Base-by-base conservation (phyloP, 306 rosid species). In the Acmispon strigosus region DNA sequence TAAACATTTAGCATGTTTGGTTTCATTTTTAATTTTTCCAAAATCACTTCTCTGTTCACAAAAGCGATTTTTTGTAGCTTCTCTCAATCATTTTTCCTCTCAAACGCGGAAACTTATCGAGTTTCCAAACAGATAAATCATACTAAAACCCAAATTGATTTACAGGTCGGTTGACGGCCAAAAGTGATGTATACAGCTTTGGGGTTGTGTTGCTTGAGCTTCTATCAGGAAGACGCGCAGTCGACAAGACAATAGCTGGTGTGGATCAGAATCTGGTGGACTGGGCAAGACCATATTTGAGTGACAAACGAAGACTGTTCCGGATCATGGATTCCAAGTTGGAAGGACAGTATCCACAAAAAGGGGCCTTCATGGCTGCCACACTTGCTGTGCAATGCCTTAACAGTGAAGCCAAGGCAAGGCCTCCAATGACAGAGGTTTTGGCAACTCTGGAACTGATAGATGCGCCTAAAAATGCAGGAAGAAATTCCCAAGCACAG, bases 101-200 rank as follows among this genome's bases (percentile, higher is more conserved):
- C 37, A 32, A 27, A 32, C 0, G 8, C 6, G 37, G 37, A 32
- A 32, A 27, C 3, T 4, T 27, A 27, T 27, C 4, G 8, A 32
- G 37, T 32, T 27, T 32, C 37, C 8, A 0, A 32, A 32, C 37
- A 32, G 8, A 32, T 4, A 4, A 0, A 32, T 32, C 8, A 17
- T 12, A 43, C 77, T 77, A 48, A 83, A 66, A 6, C 7, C 34
- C 10, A 39, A 4, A 19, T 34, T 17, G 39, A 22, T 75, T 9
- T 39, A 29, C 81, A 94, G 98, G 98, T 79, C 89, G 96, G 39
- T 68, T 94, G 32, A 94, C 97, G 0, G 87, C 97, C 2, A 94
- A 94, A 29, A 90, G 99, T 45, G 99, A 94, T 8, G 97, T 94
- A 6, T 94, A 94, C 66, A 90, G 99, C 54, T 94, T 91, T 63